Evolutionary conservation across 805 yeast species (phyloP).

Genomic region (Saturnispora ahearnii): DNA sequence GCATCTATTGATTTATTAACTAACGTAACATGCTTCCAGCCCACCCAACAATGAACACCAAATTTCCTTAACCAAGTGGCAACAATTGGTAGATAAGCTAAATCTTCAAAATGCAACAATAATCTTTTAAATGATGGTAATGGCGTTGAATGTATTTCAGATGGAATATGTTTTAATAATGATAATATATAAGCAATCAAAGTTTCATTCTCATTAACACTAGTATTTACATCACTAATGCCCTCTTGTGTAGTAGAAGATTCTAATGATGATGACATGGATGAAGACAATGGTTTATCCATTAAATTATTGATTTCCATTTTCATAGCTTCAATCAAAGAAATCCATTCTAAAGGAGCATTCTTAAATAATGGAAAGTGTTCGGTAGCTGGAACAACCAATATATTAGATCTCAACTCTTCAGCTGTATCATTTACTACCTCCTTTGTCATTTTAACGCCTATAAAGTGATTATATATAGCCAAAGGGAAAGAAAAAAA

Average conservation of each 20-base stretch:
- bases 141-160: neutral
- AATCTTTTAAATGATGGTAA: constrained; percentile 6
- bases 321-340: constrained; percentile 1
- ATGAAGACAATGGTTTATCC: neutral
- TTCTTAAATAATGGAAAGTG: constrained; percentile 3
- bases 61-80: neutral
- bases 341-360: constrained; percentile 1
- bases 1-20: neutral
- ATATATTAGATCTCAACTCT: neutral
- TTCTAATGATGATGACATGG: neutral
- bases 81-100: neutral
- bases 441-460: neutral
- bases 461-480: neutral
- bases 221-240: neutral
- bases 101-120: constrained; percentile 4
- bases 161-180: neutral
- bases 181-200: neutral
- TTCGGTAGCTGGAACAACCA: constrained; percentile 1
- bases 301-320: neutral
- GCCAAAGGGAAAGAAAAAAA: neutral
- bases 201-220: neutral
- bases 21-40: constrained; percentile 4
- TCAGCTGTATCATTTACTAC: neutral
- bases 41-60: constrained; percentile 6
- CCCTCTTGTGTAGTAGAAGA: neutral